phyloP scores from a whole-genome alignment of 140 eudicot genomes.

The Anethum foeniculum region DNA sequence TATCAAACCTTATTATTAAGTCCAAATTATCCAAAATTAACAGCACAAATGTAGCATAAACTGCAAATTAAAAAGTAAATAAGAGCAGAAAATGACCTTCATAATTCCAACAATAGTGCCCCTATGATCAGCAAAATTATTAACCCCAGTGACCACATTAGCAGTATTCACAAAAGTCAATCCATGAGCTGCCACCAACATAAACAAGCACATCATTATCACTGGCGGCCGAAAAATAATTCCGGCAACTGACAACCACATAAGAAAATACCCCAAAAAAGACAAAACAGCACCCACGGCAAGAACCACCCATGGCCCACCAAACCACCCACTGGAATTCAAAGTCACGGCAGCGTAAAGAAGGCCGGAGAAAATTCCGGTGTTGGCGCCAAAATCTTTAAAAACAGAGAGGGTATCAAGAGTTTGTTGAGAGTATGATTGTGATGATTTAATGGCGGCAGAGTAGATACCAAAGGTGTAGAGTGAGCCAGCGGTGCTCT shows the following conservation, averaged over 20 bases:
- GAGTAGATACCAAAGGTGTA: conserved; percentile 90
- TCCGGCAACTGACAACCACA: conserved; percentile 70
- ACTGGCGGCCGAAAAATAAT: conserved; percentile 39
- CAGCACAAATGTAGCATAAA: background rate
- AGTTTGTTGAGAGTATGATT: conserved; percentile 61
- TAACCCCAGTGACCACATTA: conserved; percentile 69
- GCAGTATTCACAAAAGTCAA: conserved; percentile 64
- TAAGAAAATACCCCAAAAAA: conserved; percentile 58
- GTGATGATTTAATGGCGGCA: conserved; percentile 47
- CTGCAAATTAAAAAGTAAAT: background rate
- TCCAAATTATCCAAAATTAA: background rate
- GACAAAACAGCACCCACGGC: conserved; percentile 59
- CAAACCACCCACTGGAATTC: conserved; percentile 4
- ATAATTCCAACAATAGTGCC: conserved; percentile 86
- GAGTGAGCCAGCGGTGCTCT: conserved; percentile 63
- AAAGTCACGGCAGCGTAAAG: conserved; percentile 45
- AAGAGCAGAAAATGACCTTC: conserved; percentile 42
- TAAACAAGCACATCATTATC: conserved; percentile 52
- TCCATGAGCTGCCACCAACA: conserved; percentile 67
- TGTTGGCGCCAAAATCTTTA: conserved; percentile 76
- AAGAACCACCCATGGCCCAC: conserved; percentile 75
- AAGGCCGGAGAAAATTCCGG: conserved; percentile 60
- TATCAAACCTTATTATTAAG: background rate
- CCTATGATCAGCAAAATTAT: conserved; percentile 50
- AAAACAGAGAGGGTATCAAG: conserved; percentile 61